These are phyloP conservation scores for Lactifluus piperatus DNA, from an alignment of 768 basidiomycete genomes.

Conservation along the genomic window DNA sequence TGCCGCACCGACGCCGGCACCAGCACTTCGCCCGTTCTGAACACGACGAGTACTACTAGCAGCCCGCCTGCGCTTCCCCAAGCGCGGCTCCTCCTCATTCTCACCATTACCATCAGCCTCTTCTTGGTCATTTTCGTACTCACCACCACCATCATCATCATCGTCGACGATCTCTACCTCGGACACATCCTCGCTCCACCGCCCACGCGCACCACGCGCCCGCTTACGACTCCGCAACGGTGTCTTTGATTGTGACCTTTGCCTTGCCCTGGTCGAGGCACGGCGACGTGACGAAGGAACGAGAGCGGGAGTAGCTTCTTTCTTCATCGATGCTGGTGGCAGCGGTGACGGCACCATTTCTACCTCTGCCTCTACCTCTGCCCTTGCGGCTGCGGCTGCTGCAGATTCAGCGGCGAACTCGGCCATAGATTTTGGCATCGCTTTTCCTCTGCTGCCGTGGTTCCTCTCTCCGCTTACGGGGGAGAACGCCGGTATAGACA, in stretches of 20 bases:
- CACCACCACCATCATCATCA: neutral
- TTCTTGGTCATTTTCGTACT: neutral
- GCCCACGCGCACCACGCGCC: neutral
- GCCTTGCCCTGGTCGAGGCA: neutral
- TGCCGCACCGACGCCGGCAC: neutral
- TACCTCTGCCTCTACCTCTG: constrained; percentile 11
- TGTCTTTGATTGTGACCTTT: neutral
- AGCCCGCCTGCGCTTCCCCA: constrained; percentile 13
- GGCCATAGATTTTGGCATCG: constrained; percentile 15
- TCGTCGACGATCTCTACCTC: neutral
- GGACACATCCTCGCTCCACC: neutral
- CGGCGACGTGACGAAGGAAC: neutral
- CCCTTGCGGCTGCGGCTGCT: constrained; percentile 7
- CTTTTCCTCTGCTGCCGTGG: neutral
- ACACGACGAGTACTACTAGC: too few relatives aligned
- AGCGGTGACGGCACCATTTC: constrained; percentile 6
- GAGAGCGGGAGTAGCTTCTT: too few relatives aligned
- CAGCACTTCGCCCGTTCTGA: neutral
- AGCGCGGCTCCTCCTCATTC: neutral
- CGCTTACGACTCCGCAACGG: neutral
- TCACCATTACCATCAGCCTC: neutral
- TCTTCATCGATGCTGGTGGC: too few relatives aligned
- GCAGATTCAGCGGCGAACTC: constrained; percentile 13
- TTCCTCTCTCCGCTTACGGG: neutral
- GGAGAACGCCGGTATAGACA: neutral